These are phyloP conservation scores for carrot (Daucus carota) DNA, from an alignment of 129 eudicot species.

Conservation along the genomic window DNA sequence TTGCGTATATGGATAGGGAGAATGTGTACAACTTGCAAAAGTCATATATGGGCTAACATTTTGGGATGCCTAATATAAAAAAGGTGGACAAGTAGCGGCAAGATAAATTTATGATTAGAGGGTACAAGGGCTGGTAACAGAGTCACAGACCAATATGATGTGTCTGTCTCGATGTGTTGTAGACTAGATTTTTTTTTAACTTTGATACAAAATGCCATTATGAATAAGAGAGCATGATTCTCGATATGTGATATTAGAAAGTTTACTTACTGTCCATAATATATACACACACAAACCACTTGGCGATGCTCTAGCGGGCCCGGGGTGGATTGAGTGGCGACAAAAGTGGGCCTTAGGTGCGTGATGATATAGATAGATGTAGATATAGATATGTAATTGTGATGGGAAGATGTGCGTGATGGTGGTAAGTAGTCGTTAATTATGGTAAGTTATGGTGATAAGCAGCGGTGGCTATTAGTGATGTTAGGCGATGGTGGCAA, in stretches of 20 bases:
- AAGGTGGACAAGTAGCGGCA: background rate
- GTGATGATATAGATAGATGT: too few relatives aligned
- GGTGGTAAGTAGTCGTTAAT: too few relatives aligned
- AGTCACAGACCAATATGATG: background rate
- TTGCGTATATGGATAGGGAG: background rate
- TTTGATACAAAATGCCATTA: background rate
- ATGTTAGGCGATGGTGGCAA: too few relatives aligned
- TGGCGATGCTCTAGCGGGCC: too few relatives aligned
- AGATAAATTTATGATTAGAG: background rate
- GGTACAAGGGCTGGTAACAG: background rate
- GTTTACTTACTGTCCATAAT: background rate
- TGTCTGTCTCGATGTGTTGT: background rate
- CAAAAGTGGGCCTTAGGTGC: too few relatives aligned
- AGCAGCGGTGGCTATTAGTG: too few relatives aligned
- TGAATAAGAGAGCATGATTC: background rate
- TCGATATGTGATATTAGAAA: background rate
- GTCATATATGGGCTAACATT: background rate
- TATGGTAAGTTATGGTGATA: too few relatives aligned
- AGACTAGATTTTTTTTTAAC: background rate
- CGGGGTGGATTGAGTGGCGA: too few relatives aligned
- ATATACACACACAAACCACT: too few relatives aligned
- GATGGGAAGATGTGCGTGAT: too few relatives aligned
- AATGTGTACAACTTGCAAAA: background rate
- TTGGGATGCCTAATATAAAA: background rate
- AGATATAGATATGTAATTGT: too few relatives aligned